These are phyloP conservation scores for Microcyclospora tardicrescens DNA, from an alignment of 2,329 filamentous ascomycete genomes.

Conservation along the genomic window DNA sequence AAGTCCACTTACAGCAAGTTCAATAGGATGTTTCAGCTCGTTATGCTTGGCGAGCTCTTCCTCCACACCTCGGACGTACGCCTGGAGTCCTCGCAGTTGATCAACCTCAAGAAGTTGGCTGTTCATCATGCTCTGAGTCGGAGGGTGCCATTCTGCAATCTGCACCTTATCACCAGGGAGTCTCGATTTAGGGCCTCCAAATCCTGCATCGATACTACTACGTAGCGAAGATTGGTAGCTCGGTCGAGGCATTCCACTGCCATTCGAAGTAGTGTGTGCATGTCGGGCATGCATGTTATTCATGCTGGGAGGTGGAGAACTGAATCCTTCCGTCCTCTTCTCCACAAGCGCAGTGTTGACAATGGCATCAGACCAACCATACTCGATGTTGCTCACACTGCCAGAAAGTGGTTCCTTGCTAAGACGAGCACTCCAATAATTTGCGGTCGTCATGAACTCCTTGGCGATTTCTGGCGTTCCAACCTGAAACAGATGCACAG, in stretches of 20 bases:
- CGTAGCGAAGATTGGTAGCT: constrained; percentile 41
- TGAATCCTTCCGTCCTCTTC: constrained; percentile 11
- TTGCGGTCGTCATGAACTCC: constrained; percentile 87
- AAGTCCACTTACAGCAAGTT: constrained; percentile 50
- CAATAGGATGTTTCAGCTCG: constrained; percentile 72
- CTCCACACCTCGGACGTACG: constrained; percentile 77
- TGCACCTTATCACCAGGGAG: constrained; percentile 73
- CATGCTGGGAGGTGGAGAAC: constrained; percentile 10
- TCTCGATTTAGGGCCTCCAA: constrained; percentile 39
- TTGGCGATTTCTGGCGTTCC: constrained; percentile 88
- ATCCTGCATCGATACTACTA: constrained; percentile 44
- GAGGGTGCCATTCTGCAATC: constrained; percentile 80
- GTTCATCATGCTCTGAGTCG: constrained; percentile 78
- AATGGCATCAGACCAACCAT: constrained; percentile 83
- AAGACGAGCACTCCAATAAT: constrained; percentile 92
- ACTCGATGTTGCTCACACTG: constrained; percentile 92
- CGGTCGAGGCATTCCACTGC: constrained; percentile 11
- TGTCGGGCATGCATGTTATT: constrained; percentile 1
- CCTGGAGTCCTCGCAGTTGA: constrained; percentile 60
- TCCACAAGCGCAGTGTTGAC: constrained; percentile 43
- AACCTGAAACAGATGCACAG: constrained; percentile 95
- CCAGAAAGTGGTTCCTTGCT: constrained; percentile 89
- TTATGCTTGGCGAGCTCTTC: constrained; percentile 79
- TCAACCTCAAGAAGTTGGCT: constrained; percentile 66
- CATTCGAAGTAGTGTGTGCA: constrained; percentile 9